phyloP scores from a whole-genome alignment of 2,329 filamentous ascomycete species.

The Clarireedia homoeocarpa region DNA sequence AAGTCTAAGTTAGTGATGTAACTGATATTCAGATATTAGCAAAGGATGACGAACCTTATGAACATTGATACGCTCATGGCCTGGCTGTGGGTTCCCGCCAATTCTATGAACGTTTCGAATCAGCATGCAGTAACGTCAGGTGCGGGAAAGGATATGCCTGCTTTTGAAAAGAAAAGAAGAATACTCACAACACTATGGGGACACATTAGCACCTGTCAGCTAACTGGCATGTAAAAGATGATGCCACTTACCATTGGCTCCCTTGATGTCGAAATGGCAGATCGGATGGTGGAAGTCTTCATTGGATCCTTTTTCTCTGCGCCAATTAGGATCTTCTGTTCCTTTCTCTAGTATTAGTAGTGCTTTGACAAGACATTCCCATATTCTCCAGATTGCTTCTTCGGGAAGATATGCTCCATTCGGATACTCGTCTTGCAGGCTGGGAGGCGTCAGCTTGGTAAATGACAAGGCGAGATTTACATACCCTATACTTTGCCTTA shows the following conservation, averaged over 20 bases:
- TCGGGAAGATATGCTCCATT: not conserved
- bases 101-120: not conserved
- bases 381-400: not conserved
- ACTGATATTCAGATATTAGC: not conserved
- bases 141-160: no score
- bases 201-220: no score
- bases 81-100: not conserved
- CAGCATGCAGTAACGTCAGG: no score
- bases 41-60: not conserved
- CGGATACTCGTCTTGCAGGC: not conserved
- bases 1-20: not conserved
- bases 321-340: not conserved
- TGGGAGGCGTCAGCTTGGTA: no score
- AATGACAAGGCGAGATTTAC: no score
- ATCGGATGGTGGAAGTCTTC: not conserved
- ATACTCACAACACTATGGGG: not conserved
- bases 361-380: slow-evolving; percentile 4
- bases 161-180: no score
- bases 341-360: not conserved
- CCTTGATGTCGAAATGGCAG: slow-evolving; percentile 1
- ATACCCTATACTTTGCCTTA: no score
- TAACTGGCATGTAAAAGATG: no score
- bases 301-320: not conserved
- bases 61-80: not conserved
- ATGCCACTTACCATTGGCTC: not conserved